Evolutionary conservation across 306 rosid species (phyloP), one percentile per base, ranked within the genome.

Genomic region (Comarum palustre): DNA sequence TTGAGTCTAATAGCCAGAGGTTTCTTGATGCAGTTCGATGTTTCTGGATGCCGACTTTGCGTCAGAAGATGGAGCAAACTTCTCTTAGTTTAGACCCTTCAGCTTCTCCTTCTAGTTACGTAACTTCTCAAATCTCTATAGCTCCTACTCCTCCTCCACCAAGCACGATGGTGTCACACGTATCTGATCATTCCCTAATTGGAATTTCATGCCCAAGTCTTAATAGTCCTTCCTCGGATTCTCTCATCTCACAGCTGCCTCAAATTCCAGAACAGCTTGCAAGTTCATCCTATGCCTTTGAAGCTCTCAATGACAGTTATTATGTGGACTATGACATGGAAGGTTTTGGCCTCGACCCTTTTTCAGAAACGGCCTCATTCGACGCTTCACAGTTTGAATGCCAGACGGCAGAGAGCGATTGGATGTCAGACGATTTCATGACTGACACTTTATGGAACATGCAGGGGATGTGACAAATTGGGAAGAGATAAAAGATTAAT

Each of bases 41-140:
- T 70, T 90, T 89, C 75, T 93, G 98, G 98, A 84, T 87, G 86
- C 98, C 98, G 52, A 82, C 89, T 20, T 79, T 89, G 77, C 80
- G 83, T 38, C 93, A 88, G 48, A 90, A 90, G 75, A 85, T 88
- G 82, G 88, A 89, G 54, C 96, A 90, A 73, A 72, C 74, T 69
- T 77, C 84, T 24, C 32, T 9, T 42, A 66, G 66, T 32, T 60
- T 17, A 60, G 22, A 60, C 42, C 66, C 42, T 14, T 60, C 66
- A 14, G 5, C 39, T 25, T 52, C 81, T 51, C 58, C 22, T 34
- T 72, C 82, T 39, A 61, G 86, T 66, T 82, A 86, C 58, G 63
- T 75, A 51, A 41, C 80, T 69, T 72, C 73, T 63, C 87, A 82
- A 16, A 75, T 64, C 68, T 75, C 82, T 14, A 17, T 79, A 39